Base-by-base conservation (phyloP, 768 basidiomycete species). In the Pilatotrama ljubarskyi region DNA sequence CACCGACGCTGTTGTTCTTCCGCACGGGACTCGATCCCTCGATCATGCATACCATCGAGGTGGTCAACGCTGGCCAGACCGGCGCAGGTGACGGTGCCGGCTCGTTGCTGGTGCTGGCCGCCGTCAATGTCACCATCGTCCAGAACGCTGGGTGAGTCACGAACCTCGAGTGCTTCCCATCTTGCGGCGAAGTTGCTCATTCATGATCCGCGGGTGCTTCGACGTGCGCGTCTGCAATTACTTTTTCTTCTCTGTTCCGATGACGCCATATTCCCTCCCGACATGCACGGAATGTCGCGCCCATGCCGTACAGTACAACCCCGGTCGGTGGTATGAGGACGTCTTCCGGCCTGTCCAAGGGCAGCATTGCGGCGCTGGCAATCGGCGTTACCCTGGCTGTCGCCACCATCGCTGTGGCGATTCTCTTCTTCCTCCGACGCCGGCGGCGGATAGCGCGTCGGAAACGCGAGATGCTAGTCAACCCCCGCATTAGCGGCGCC, bases 291-390 rank as follows among this genome's bases (percentile, higher is more conserved):
- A 20, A 11, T 36, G 42, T 37, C n/a, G 51, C 61, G 61, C 61
- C 51, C 40, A 65, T 65, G 52, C 44, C 61, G 57, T 55, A 57
- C 55, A 62, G 58, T 55, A 51, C 54, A 36, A 59, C 57, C 43
- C 52, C 62, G 29, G 40, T 49, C 37, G 44, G 55, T 15, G 62
- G 65, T 3, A 58, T 56, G 37, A 50, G 57, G 32, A 52, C 50
- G 35, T 72, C 77, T 1, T 72, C 78, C 18, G 62, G 57, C 35
- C 41, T 68, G 5, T 59, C 81, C 1, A 74, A 74, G 60, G 87
- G 88, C 42, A 84, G 87, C 1, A 83, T 89, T 54, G 88, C 87
- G 18, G 89, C 87, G 0, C 75, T 88, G 29, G 80, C 78, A 10
- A 76, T 91, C 2, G 86, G 83, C 2, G 78, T 79, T 20, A 69